These are phyloP conservation scores for Cryptococcus floricola DNA, from an alignment of 1,284 basidiomycete genomes.

Conservation along the genomic window DNA sequence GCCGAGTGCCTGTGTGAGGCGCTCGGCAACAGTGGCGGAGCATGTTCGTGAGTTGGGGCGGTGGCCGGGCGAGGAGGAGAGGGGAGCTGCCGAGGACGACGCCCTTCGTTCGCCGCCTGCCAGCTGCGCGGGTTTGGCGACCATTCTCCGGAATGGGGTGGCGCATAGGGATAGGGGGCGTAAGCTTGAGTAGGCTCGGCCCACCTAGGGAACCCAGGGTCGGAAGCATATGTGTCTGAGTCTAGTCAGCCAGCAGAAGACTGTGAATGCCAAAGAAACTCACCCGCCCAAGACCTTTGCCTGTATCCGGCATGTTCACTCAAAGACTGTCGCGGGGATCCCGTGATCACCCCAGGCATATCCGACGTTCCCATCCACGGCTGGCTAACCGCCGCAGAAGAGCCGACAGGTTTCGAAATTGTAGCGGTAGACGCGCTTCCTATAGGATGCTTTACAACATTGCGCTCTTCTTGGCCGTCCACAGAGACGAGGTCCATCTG, in stretches of 20 bases:
- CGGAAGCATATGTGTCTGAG: background rate
- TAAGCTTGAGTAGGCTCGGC: background rate
- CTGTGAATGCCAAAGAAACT: background rate
- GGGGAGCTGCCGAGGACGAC: background rate
- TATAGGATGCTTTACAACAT: conserved; percentile 75
- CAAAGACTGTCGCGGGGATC: conserved; percentile 9
- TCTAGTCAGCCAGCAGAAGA: background rate
- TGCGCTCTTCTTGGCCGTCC: conserved; percentile 73
- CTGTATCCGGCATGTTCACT: background rate
- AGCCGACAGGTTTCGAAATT: background rate
- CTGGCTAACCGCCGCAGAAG: background rate
- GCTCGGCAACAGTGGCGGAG: conserved; percentile 1
- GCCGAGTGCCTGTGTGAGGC: background rate
- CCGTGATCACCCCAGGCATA: background rate
- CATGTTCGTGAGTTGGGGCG: conserved; percentile 11
- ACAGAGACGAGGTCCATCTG: conserved; percentile 83
- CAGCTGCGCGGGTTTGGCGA: conserved; percentile 1
- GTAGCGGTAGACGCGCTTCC: background rate
- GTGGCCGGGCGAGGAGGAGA: conserved; percentile 12
- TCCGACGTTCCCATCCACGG: background rate
- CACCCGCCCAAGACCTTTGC: too few species aligned
- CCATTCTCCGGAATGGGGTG: conserved; percentile 4
- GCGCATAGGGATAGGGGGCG: conserved; percentile 5
- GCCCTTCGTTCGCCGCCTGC: conserved; percentile 2
- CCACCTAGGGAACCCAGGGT: background rate